Evolutionary conservation across 495 filamentous ascomycete species (phyloP).

Genomic region (Evansstolkia leycettana): DNA sequence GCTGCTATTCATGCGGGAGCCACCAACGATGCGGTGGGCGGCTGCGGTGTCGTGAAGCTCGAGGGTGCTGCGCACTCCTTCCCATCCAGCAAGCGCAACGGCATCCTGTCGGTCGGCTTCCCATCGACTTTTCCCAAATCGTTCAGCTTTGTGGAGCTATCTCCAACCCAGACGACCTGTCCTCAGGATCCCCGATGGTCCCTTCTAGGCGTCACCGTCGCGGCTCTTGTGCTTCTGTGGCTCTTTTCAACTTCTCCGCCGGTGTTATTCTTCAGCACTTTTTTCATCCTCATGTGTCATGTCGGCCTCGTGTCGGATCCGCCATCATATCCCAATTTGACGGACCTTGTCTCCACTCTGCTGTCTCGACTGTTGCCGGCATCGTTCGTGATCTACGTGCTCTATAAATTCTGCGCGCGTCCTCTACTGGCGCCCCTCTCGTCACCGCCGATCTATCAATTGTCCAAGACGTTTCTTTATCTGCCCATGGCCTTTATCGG

Average conservation of each 20-base stretch:
- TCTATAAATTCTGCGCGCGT: constrained; percentile 56
- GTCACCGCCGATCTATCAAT: constrained; percentile 40
- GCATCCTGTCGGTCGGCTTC: constrained; percentile 56
- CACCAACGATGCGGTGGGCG: constrained; percentile 54
- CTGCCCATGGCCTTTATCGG: constrained; percentile 67
- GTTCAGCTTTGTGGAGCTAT: constrained; percentile 48
- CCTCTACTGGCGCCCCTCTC: constrained; percentile 43
- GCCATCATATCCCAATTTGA: constrained; percentile 40
- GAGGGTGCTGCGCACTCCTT: constrained; percentile 57
- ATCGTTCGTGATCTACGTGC: constrained; percentile 58
- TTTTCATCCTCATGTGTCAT: constrained; percentile 63
- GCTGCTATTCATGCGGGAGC: constrained; percentile 70
- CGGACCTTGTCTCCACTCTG: constrained; percentile 53
- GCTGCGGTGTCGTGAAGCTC: constrained; percentile 61
- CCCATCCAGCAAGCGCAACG: constrained; percentile 43
- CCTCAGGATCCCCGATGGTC: constrained; percentile 57
- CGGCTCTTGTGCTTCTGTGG: constrained; percentile 52
- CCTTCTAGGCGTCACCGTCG: constrained; percentile 58
- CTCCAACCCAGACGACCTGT: constrained; percentile 26
- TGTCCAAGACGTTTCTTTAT: constrained; percentile 65
- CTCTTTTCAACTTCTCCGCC: constrained; percentile 56
- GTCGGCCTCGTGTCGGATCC: constrained; percentile 71
- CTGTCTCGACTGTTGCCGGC: constrained; percentile 68
- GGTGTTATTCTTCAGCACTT: constrained; percentile 60
- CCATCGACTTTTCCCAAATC: constrained; percentile 68